These are phyloP conservation scores for Penicillium psychrofluorescens DNA, from an alignment of 495 filamentous ascomycete species.

Conservation along the genomic window DNA sequence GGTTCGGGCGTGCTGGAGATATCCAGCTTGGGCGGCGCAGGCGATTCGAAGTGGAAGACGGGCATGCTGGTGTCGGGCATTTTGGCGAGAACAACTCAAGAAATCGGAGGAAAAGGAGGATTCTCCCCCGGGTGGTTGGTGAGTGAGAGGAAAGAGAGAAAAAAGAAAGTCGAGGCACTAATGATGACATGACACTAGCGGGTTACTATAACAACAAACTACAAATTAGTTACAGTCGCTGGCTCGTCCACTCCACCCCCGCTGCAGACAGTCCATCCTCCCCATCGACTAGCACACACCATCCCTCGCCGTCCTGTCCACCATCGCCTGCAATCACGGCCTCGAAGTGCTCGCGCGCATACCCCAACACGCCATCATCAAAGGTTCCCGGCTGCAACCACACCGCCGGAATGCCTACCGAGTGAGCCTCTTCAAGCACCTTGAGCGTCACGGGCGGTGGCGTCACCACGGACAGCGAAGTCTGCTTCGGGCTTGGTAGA, in stretches of 20 bases:
- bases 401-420: conserved; percentile 68
- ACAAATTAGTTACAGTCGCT: conserved; percentile 24
- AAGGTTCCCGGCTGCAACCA: conserved; percentile 93
- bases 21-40: conserved; percentile 47
- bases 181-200: conserved; percentile 1
- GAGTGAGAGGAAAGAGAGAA: background rate
- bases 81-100: conserved; percentile 3
- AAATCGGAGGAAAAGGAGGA: background rate
- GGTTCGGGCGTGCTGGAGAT: conserved; percentile 47
- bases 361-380: conserved; percentile 63
- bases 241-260: conserved; percentile 42
- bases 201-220: background rate
- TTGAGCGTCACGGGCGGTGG: conserved; percentile 63
- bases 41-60: conserved; percentile 33
- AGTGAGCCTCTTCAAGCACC: conserved; percentile 70
- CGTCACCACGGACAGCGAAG: conserved; percentile 78
- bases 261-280: conserved; percentile 60
- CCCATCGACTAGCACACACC: conserved; percentile 89
- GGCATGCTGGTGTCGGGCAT: conserved; percentile 41
- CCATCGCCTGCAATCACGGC: conserved; percentile 65
- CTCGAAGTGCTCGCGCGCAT: conserved; percentile 56
- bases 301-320: conserved; percentile 65
- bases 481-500: conserved; percentile 58
- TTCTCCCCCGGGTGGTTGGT: background rate
- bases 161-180: background rate